These are phyloP conservation scores for Tetragonia tetragonoides DNA, from an alignment of 148 eudicot genomes.

Conservation along the genomic window DNA sequence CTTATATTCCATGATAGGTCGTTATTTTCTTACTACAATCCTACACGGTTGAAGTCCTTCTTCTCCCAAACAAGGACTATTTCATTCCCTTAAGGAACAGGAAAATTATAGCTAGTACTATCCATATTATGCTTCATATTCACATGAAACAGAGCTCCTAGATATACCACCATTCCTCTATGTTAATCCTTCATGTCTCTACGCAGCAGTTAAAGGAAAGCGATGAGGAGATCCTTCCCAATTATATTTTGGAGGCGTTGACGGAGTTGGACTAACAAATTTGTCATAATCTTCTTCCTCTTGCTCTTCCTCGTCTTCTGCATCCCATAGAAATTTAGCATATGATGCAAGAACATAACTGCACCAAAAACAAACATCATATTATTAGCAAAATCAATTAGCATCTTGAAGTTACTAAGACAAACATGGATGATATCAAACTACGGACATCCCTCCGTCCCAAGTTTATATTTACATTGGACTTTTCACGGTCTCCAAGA, in stretches of 20 bases:
- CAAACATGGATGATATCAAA: no score
- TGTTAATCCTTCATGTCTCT: not conserved
- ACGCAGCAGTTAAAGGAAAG: constrained; percentile 28
- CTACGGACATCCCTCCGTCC: no score
- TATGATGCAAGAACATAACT: constrained; percentile 60
- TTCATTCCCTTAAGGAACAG: no score
- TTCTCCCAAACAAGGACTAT: not conserved
- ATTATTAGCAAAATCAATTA: not conserved
- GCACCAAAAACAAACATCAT: constrained; percentile 15
- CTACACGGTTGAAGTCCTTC: not conserved
- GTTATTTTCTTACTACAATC: no score
- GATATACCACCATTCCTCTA: not conserved
- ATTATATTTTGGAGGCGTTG: constrained; percentile 18
- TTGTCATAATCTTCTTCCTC: constrained; percentile 23
- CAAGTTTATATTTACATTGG: no score
- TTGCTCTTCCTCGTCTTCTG: constrained; percentile 45
- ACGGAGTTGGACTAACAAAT: not conserved
- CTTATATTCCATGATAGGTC: not conserved
- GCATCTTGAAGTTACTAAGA: no score
- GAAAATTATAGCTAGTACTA: no score
- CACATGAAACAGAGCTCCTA: not conserved
- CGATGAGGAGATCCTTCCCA: constrained; percentile 18
- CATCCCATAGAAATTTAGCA: constrained; percentile 60
- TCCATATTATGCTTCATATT: no score
- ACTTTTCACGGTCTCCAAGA: no score